These are phyloP conservation scores for Aspergillus aculeatinus DNA, from an alignment of 2,329 filamentous ascomycete genomes.

Conservation along the genomic window DNA sequence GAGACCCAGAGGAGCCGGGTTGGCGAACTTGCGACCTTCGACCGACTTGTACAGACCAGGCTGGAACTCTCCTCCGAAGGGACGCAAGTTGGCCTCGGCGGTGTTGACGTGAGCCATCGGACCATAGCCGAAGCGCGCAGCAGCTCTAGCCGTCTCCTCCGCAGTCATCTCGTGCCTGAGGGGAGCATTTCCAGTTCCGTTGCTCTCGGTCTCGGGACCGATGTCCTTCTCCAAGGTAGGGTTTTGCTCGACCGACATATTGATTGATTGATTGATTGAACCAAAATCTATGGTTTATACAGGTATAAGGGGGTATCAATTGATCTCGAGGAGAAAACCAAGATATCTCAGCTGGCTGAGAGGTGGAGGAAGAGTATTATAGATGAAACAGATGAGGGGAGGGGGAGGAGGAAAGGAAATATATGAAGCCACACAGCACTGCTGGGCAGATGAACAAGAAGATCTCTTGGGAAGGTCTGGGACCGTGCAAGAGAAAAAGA, in stretches of 20 bases:
- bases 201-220: constrained; percentile 15
- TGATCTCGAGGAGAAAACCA: constrained; percentile 4
- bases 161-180: constrained; percentile 40
- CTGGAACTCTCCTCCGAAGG: constrained; percentile 73
- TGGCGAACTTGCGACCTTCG: constrained; percentile 69
- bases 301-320: background rate
- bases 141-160: constrained; percentile 45
- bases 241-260: constrained; percentile 30
- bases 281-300: constrained; percentile 3
- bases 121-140: constrained; percentile 51
- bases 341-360: constrained; percentile 31
- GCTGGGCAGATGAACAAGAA: constrained; percentile 23
- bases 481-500: constrained; percentile 14
- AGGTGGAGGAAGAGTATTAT: constrained; percentile 8
- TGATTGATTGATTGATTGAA: constrained; percentile 10
- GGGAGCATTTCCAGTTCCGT: constrained; percentile 15
- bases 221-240: constrained; percentile 34
- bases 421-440: constrained; percentile 28
- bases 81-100: constrained; percentile 50
- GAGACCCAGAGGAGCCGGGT: constrained; percentile 75
- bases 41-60: constrained; percentile 66
- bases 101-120: constrained; percentile 53
- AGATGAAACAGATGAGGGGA: constrained; percentile 26
- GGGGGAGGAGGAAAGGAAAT: constrained; percentile 13
- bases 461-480: constrained; percentile 7